phyloP scores from a whole-genome alignment of 768 basidiomycete species.

The Hygrophorus russula region DNA sequence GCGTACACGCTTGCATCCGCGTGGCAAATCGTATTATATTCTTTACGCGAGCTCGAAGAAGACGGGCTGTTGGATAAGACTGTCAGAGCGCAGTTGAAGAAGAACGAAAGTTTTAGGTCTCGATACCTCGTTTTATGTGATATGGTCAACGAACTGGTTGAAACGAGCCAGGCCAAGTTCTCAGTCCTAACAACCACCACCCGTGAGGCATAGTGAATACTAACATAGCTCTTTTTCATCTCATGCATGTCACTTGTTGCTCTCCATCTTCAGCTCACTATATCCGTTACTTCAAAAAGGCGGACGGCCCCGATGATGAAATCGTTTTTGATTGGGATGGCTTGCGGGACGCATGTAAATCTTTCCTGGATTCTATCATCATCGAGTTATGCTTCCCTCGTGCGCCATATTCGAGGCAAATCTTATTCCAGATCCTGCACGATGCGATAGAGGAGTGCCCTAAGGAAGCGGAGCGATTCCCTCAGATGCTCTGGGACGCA shows the following conservation, averaged over 20 bases:
- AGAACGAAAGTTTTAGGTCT: constrained; percentile 36
- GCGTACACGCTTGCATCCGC: constrained; percentile 72
- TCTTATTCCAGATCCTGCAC: constrained; percentile 55
- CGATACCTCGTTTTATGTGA: constrained; percentile 57
- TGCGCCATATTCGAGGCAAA: constrained; percentile 52
- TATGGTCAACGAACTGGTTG: constrained; percentile 46
- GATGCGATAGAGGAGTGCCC: constrained; percentile 69
- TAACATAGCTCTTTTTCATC: background rate
- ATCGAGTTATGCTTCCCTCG: constrained; percentile 73
- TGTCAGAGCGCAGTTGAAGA: constrained; percentile 42
- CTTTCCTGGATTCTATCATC: constrained; percentile 76
- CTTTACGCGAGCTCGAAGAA: constrained; percentile 42
- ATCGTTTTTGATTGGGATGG: constrained; percentile 56
- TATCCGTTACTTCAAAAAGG: constrained; percentile 52
- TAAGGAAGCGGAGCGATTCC: constrained; percentile 62
- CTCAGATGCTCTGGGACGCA: constrained; percentile 72
- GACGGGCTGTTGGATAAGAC: constrained; percentile 42
- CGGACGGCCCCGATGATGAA: constrained; percentile 27
- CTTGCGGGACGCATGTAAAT: constrained; percentile 53
- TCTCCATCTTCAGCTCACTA: constrained; percentile 46
- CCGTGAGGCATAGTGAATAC: constrained; percentile 30
- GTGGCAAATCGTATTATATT: constrained; percentile 63
- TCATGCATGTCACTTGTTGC: too few species aligned
- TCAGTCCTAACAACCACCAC: constrained; percentile 60
- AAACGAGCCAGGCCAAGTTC: constrained; percentile 53